These are phyloP conservation scores for Hordeum marinum DNA, from an alignment of 176 grass and related monocot genomes.

Conservation along the genomic window DNA sequence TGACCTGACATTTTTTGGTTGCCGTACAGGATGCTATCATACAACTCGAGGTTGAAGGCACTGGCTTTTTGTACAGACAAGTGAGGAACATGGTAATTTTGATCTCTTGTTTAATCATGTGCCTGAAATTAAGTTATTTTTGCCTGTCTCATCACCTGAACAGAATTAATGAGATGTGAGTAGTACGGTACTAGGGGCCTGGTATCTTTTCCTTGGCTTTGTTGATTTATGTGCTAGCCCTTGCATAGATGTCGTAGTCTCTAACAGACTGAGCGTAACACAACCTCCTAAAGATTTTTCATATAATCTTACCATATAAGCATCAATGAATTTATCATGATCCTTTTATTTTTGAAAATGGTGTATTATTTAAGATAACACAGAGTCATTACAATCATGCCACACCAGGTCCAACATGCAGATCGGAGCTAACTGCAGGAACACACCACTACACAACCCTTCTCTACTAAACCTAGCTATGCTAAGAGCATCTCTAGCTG, in stretches of 20 bases:
- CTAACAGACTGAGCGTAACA: background rate
- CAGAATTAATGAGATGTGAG: background rate
- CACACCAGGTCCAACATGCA: background rate
- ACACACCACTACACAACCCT: background rate
- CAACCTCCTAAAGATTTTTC: background rate
- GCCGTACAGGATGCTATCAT: constrained; percentile 62
- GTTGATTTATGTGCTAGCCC: background rate
- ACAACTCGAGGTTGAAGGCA: constrained; percentile 91
- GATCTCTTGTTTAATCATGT: background rate
- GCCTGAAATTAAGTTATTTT: background rate
- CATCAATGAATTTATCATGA: background rate
- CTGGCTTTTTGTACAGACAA: constrained; percentile 96
- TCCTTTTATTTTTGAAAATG: background rate
- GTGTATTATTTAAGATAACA: background rate
- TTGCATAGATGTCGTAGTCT: background rate
- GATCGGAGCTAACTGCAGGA: background rate
- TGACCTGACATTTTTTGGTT: constrained; percentile 26
- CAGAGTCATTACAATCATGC: background rate
- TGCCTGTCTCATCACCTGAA: background rate
- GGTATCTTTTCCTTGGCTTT: background rate
- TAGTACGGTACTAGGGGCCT: background rate
- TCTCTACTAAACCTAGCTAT: no score
- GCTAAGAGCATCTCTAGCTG: no score
- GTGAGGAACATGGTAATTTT: constrained; percentile 94
- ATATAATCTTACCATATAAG: background rate